These are phyloP conservation scores for Pseudozyma sp. DNA, from an alignment of 1,284 basidiomycete genomes.

Conservation along the genomic window DNA sequence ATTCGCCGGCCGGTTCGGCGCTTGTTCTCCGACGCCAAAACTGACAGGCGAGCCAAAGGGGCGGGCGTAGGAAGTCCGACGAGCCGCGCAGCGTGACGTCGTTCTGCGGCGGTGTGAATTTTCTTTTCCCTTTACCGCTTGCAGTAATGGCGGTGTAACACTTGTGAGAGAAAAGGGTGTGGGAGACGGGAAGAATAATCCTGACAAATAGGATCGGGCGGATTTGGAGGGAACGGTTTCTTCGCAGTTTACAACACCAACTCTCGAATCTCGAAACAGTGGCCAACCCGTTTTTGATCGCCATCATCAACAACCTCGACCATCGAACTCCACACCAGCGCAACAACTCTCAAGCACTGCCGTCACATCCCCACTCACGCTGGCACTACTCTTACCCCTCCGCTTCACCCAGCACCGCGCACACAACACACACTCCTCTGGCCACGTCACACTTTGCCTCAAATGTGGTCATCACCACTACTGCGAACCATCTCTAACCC, in stretches of 20 bases:
- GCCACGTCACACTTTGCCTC: no score
- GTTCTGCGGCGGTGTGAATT: slow-evolving; percentile 1
- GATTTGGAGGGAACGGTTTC: not conserved
- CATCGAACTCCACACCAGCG: no score
- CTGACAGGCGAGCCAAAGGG: no score
- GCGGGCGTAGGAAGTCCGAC: not conserved
- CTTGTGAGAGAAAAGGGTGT: not conserved
- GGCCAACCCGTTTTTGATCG: not conserved
- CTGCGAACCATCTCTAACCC: slow-evolving; percentile 18
- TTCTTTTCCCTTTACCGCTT: no score
- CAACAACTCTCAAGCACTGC: no score
- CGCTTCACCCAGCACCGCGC: no score
- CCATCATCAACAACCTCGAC: no score
- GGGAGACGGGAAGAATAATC: not conserved
- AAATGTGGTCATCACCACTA: slow-evolving; percentile 13
- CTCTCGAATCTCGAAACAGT: not conserved
- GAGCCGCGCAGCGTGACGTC: not conserved
- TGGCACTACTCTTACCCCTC: no score
- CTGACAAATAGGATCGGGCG: slow-evolving; percentile 3
- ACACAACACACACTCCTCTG: no score
- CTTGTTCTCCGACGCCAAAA: no score
- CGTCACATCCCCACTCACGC: no score
- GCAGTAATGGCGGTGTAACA: not conserved
- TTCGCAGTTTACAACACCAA: not conserved
- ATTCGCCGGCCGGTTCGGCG: no score